Evolutionary conservation across 371 early-diverging fungal genomes (phyloP).

Genomic region (Rhizopus delemar): DNA sequence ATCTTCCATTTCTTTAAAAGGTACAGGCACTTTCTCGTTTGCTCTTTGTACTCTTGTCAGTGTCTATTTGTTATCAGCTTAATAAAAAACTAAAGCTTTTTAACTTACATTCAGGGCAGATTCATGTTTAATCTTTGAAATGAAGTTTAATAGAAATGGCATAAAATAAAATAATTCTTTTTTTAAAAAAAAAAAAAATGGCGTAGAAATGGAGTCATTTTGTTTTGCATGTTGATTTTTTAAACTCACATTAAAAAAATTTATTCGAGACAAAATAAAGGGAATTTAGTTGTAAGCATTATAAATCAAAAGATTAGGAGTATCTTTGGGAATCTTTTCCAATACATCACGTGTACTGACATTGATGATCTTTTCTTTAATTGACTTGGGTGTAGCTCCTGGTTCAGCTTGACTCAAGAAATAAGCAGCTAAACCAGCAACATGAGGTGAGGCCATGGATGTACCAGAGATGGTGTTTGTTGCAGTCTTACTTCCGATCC

Average conservation of each 20-base stretch:
- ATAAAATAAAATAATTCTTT: not conserved
- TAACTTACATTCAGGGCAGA: no score
- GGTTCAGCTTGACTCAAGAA: slow-evolving; percentile 68
- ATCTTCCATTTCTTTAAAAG: slow-evolving; percentile 1
- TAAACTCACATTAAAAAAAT: no score
- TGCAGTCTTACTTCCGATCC: slow-evolving; percentile 76
- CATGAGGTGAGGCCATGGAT: slow-evolving; percentile 99
- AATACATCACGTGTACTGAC: slow-evolving; percentile 29
- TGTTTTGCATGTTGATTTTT: no score
- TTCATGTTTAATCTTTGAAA: slow-evolving; percentile 3
- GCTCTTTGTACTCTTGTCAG: not conserved
- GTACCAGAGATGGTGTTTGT: slow-evolving; percentile 97
- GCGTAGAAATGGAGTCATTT: no score
- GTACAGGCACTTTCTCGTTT: not conserved
- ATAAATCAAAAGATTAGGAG: slow-evolving; percentile 45
- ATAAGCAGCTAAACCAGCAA: slow-evolving; percentile 94
- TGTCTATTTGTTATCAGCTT: not conserved
- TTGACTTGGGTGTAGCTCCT: slow-evolving; percentile 70
- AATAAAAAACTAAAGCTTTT: no score
- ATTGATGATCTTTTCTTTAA: slow-evolving; percentile 75
- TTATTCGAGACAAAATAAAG: not conserved
- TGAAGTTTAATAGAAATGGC: slow-evolving; percentile 9
- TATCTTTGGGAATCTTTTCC: slow-evolving; percentile 31
- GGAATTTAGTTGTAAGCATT: slow-evolving; percentile 19
- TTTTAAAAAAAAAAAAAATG: no score